Evolutionary conservation across 2,329 filamentous ascomycete species (phyloP), one percentile per base, ranked within the genome.

Genomic region (Aspergillus clavatus): DNA sequence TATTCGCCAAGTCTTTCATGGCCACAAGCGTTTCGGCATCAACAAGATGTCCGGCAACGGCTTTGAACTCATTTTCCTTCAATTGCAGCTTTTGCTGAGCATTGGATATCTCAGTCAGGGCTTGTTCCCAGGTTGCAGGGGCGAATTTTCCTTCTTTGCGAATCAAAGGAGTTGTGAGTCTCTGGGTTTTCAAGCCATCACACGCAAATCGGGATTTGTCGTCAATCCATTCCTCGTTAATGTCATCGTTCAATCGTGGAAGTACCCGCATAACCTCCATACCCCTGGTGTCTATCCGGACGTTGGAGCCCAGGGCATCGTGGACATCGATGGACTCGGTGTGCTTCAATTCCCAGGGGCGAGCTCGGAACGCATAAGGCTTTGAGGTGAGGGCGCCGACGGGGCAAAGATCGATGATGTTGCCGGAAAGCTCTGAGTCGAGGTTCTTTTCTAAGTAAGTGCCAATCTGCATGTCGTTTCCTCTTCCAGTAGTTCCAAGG

Each of bases 191-290:
- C 55, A 98, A 78, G 40, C 93, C 93, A 67, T 98, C 93, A 67
- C 90, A 95, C 33, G 93, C 91, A 68, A 97, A 98, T 54, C 93
- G 83, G 31, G 89, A 84, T 79, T 97, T 98, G 76, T 98, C 93
- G 72, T 97, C 93, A 69, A 98, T 97, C 93, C 93, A 98, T 72
- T 98, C 93, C 75, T 98, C 93, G 70, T 98, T 98, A 60, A 98
- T 83, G 61, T 97, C 90, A 66, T 98, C 93, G 68, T 98, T 98
- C 50, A 98, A 78, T 60, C 93, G 82, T 48, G 93, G 93, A 12
- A 96, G 67, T 49, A 98, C 79, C 59, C 93, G 85, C 90, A 98
- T 95, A 41, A 98, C 91, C 73, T 97, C 90, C 55, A 96, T 77
- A 48, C 93, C 93, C 62, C 93, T 83, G 46, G 89, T 86, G 72